Evolutionary conservation across 176 grass and related monocot genomes (phyloP), one percentile per base, ranked within the genome.

Genomic region (Triticum aestivum): DNA sequence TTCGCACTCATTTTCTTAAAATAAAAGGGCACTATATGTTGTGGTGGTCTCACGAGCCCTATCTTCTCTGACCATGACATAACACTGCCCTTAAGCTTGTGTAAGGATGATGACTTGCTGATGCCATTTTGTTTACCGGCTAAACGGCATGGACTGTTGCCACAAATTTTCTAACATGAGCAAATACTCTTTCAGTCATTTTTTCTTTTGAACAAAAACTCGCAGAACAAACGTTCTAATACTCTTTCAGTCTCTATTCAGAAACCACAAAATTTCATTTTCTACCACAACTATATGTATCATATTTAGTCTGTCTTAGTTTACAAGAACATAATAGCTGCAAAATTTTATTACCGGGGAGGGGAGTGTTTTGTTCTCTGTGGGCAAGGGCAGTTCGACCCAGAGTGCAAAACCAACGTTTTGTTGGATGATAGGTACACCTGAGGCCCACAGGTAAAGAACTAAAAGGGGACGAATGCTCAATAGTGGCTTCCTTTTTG

Each of bases 391-490:
- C 26, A 37, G 30, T 21, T 86, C 34, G 81, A 49, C 30, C 61
- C 14, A 15, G 14, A 52, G 14, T 52, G 4, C 49, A 3, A 37
- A 83, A 83, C 35, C 21, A 72, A 84, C 67, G 35, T 45, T 61
- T 8, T 52, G 41, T 38, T 77, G 14, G 32, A 88, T 72, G 85
- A 85, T 77, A 75, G 86, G 51, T 85, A 88, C 77, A 47, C 39
- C 18, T 85, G 72, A 84, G 82, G 78, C 82, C 47, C 82, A 85
- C 65, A 85, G 86, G 81, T 85, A 77, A 91, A 84, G 85, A 13
- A 69, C 7, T 86, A 27, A 81, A 85, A 85, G 56, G 54, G 61
- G 37, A 65, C 30, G 17, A 75, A 17, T 65, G 59, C 75, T 73
- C 83, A 66, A 49, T 83, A 24, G 58, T 61, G 74, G 32, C 65